phyloP scores from a whole-genome alignment of 257 asterid species.

The Solanum verrucosum region DNA sequence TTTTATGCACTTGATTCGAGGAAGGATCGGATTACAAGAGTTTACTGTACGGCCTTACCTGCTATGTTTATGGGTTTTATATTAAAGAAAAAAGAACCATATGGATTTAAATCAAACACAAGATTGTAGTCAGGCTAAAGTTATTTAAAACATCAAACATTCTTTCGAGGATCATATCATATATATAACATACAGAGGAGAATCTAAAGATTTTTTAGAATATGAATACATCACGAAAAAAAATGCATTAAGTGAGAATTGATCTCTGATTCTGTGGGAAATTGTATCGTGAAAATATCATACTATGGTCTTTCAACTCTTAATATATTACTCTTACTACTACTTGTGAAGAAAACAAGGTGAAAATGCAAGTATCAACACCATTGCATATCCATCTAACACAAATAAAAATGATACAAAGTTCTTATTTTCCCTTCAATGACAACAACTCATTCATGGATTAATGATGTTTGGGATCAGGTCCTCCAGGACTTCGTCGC shows the following conservation, averaged over 20 bases:
- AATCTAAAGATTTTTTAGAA: too few species aligned
- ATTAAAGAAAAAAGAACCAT: too few species aligned
- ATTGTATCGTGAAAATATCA: neutral
- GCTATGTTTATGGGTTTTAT: too few species aligned
- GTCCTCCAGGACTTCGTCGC: slow-evolving; percentile 44
- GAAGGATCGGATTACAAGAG: rapidly evolving
- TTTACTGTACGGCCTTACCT: too few species aligned
- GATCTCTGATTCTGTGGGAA: neutral
- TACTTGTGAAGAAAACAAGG: neutral
- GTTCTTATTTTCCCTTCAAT: neutral
- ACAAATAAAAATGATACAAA: neutral
- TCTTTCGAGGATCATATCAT: neutral
- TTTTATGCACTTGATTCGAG: too few species aligned
- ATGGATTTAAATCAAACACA: too few species aligned
- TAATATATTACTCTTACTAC: neutral
- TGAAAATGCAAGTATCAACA: neutral
- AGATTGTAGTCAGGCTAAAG: too few species aligned
- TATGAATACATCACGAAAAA: too few species aligned
- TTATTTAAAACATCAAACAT: neutral
- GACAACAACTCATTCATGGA: neutral
- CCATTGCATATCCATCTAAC: neutral
- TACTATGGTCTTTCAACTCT: neutral
- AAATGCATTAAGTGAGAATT: neutral
- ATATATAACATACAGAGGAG: too few species aligned
- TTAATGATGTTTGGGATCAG: slow-evolving; percentile 43